phyloP scores from a whole-genome alignment of 2,329 filamentous ascomycete species.

The Fusarium sarcochroum region DNA sequence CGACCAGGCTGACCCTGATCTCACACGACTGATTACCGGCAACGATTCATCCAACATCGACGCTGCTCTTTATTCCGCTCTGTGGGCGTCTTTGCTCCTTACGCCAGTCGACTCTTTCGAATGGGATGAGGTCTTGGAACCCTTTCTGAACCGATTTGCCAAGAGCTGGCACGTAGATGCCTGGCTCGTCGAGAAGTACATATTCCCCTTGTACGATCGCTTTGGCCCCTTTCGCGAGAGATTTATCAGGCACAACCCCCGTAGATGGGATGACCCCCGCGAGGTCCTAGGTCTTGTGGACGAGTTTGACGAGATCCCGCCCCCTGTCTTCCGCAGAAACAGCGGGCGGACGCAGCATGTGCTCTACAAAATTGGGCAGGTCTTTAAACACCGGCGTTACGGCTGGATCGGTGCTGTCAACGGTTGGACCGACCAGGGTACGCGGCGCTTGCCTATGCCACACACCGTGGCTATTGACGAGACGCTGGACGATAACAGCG shows the following conservation, averaged over 20 bases:
- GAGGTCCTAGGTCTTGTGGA: constrained; percentile 55
- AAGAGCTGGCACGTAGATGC: constrained; percentile 72
- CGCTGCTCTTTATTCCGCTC: constrained; percentile 76
- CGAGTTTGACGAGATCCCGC: constrained; percentile 60
- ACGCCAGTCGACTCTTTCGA: constrained; percentile 62
- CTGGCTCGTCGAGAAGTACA: constrained; percentile 77
- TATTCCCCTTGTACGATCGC: constrained; percentile 70
- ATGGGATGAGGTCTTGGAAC: constrained; percentile 73
- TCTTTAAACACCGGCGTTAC: constrained; percentile 87
- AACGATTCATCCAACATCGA: constrained; percentile 62
- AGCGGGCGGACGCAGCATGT: constrained; percentile 42
- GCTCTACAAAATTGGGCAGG: constrained; percentile 79
- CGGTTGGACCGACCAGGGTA: constrained; percentile 79
- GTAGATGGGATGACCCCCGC: constrained; percentile 50
- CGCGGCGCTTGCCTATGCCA: constrained; percentile 47
- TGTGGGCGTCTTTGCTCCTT: constrained; percentile 78
- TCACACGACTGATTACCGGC: constrained; percentile 55
- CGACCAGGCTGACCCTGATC: constrained; percentile 46
- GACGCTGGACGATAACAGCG: constrained; percentile 46
- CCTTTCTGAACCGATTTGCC: constrained; percentile 67
- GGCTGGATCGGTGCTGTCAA: constrained; percentile 85
- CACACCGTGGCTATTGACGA: constrained; percentile 48
- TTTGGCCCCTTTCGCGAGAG: constrained; percentile 53
- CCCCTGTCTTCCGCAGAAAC: constrained; percentile 54
- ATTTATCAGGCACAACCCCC: constrained; percentile 47